A percentile compares a stretch with the other conserved stretches of the same genome.
Evolutionary conservation across 768 basidiomycete species (phyloP).

Genomic region (Auriscalpium vulgare): DNA sequence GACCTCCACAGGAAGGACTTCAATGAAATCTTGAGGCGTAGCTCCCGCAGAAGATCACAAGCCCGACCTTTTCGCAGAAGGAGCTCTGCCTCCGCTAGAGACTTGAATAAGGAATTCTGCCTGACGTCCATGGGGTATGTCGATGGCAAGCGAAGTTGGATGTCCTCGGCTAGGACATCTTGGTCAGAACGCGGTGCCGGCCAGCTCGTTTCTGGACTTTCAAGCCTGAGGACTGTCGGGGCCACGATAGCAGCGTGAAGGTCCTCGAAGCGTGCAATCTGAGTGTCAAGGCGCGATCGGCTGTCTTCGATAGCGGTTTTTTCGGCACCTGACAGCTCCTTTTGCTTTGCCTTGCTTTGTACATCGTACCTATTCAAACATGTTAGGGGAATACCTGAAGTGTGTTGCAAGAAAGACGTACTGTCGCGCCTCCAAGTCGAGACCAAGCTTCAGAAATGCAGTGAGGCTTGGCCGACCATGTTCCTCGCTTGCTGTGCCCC

Average conservation of each 20-base stretch:
- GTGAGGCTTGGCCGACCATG: neutral
- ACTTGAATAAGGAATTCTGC: neutral
- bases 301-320: neutral
- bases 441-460: neutral
- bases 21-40: neutral
- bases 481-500: neutral
- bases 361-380: neutral
- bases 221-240: neutral
- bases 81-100: neutral
- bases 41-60: neutral
- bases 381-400: too few relatives aligned
- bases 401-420: too few relatives aligned
- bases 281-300: neutral
- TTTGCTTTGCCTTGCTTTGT: neutral
- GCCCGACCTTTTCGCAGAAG: neutral
- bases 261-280: neutral
- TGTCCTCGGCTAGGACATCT: neutral
- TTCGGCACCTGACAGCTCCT: neutral
- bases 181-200: neutral
- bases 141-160: neutral
- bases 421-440: neutral
- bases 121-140: neutral
- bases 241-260: neutral
- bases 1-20: neutral
- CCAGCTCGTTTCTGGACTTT: neutral